Percentiles rank a stretch among this genome's conserved stretches.
Conservation (phyloP, 2,329 filamentous ascomycete species). For the Knoxdaviesia capensis region DNA sequence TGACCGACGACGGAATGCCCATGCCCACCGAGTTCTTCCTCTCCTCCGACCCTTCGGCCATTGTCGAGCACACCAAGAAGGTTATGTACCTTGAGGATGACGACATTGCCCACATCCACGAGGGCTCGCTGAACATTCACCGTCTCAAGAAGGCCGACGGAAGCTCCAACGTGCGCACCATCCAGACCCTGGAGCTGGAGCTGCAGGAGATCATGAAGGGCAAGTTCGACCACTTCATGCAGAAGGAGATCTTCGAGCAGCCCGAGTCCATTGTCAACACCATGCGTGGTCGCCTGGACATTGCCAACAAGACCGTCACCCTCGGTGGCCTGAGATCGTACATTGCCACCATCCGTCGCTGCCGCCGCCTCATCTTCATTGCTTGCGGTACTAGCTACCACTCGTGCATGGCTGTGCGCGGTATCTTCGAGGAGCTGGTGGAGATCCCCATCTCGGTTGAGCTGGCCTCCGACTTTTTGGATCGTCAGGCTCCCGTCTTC, state of each 20-base stretch:
- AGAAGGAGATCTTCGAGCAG: conserved; percentile 99
- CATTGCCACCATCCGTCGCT: conserved; percentile 88
- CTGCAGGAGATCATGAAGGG: conserved; percentile 99
- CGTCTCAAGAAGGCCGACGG: conserved; percentile 92
- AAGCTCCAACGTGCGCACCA: conserved; percentile 88
- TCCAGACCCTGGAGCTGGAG: conserved; percentile 96
- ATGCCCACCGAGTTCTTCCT: conserved; percentile 99
- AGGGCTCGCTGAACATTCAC: conserved; percentile 97
- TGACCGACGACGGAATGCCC: conserved; percentile 93
- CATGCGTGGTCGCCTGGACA: conserved; percentile 95
- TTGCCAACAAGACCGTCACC: conserved; percentile 83
- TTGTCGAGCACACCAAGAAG: conserved; percentile 99
- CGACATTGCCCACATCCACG: conserved; percentile 98
- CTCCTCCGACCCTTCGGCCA: conserved; percentile 93
- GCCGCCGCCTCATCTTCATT: conserved; percentile 95
- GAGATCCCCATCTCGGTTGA: conserved; percentile 97
- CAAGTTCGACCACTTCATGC: conserved; percentile 99
- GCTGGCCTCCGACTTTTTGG: conserved; percentile 93
- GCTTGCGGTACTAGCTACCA: conserved; percentile 97
- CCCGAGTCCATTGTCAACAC: conserved; percentile 98
- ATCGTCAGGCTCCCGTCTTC: conserved; percentile 93
- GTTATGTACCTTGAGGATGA: conserved; percentile 99
- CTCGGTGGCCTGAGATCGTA: conserved; percentile 92
- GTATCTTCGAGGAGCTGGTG: conserved; percentile 91
- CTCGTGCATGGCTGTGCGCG: conserved; percentile 98